A percentile compares a stretch with the other conserved stretches of the same genome.
Conservation (phyloP, 176 grass and related monocot genomes). For the Eragrostis nindensis region DNA sequence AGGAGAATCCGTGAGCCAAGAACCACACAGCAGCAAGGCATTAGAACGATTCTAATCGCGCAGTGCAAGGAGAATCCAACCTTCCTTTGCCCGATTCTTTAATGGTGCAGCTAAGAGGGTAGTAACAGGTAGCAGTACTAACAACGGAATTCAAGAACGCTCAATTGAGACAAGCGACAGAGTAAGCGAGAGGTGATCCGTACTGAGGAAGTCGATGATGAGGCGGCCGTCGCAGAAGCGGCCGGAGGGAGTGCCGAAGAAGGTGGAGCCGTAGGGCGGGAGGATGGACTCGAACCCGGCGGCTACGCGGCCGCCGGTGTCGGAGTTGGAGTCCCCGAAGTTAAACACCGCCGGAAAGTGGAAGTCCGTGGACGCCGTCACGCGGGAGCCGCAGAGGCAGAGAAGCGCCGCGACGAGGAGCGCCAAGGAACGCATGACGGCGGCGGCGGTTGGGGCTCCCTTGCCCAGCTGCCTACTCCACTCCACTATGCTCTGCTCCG, state of each 20-base stretch:
- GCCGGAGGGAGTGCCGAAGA: constrained; percentile 72
- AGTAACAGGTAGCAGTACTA: background rate
- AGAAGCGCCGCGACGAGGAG: constrained; percentile 27
- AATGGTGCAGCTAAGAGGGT: background rate
- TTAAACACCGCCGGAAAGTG: constrained; percentile 86
- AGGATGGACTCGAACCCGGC: constrained; percentile 76
- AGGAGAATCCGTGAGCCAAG: background rate
- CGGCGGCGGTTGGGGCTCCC: constrained; percentile 26
- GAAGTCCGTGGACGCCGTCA: constrained; percentile 56
- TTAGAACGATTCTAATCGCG: background rate
- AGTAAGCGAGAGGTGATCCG: constrained; percentile 5
- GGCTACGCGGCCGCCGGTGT: constrained; percentile 84
- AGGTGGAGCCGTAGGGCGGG: constrained; percentile 86
- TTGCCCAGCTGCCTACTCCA: constrained; percentile 37
- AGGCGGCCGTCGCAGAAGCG: constrained; percentile 95
- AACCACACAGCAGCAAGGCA: background rate
- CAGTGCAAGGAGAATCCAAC: background rate
- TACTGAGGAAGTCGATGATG: constrained; percentile 94
- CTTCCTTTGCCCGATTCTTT: background rate
- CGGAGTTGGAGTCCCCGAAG: constrained; percentile 98
- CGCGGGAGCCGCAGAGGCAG: constrained; percentile 12
- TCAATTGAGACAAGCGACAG: background rate
- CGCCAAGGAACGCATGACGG: constrained; percentile 28
- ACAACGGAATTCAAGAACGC: background rate
- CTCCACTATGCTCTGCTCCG: constrained; percentile 3